phyloP scores from a whole-genome alignment of 805 yeast species.

The Starmerella potacharoeniae region DNA sequence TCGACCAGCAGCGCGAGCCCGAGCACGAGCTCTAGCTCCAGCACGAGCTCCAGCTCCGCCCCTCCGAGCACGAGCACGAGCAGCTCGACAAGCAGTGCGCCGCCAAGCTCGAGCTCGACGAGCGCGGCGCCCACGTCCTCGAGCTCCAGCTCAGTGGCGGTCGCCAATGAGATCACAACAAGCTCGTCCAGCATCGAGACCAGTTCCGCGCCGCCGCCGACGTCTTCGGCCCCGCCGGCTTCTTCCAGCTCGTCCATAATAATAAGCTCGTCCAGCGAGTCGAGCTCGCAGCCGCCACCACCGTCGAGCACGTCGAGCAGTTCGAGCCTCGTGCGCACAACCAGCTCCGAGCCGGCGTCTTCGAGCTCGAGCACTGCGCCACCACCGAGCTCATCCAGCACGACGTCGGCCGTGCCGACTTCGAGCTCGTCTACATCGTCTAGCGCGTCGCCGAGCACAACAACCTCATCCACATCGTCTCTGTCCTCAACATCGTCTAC shows the following conservation, averaged over 20 bases:
- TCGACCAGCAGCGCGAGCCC: not conserved
- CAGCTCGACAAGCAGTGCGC: not conserved
- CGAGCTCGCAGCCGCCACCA: not conserved
- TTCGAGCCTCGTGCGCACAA: not conserved
- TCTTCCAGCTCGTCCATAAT: not conserved
- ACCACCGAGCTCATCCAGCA: not conserved
- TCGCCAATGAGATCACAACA: not conserved
- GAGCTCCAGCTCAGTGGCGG: not conserved
- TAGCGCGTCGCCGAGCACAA: not conserved
- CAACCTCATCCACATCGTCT: not conserved
- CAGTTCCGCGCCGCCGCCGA: not conserved
- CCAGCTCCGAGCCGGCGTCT: not conserved
- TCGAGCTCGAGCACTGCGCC: not conserved
- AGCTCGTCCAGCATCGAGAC: not conserved
- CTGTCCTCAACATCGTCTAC: too few relatives aligned
- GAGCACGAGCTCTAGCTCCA: not conserved
- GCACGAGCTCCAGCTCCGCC: not conserved
- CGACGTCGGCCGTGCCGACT: too few relatives aligned
- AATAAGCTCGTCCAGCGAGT: not conserved
- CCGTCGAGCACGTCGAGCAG: not conserved
- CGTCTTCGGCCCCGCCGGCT: not conserved
- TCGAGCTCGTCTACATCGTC: not conserved
- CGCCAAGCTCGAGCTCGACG: not conserved
- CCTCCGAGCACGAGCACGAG: not conserved
- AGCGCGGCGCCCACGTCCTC: not conserved